These are phyloP conservation scores for Sclerotinia spermophila DNA, from an alignment of 2,329 filamentous ascomycete species.

Conservation along the genomic window DNA sequence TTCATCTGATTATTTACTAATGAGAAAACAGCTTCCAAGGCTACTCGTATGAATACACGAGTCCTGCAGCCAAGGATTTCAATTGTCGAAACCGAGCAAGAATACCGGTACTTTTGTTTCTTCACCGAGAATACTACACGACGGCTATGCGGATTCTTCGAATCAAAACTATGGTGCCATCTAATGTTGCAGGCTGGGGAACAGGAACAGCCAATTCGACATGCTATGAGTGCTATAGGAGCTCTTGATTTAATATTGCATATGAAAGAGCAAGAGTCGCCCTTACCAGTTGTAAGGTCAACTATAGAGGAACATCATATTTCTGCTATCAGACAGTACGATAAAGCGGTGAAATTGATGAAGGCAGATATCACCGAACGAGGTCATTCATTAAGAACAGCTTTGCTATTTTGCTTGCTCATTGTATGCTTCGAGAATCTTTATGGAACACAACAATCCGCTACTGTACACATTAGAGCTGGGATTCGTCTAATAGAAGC, in stretches of 20 bases:
- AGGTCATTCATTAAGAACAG: neutral
- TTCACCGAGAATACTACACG: neutral
- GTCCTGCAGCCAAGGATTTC: neutral
- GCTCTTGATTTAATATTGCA: constrained; percentile 4
- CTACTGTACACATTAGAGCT: neutral
- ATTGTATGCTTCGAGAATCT: constrained; percentile 2
- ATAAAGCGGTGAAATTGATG: neutral
- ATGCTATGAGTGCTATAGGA: constrained; percentile 6
- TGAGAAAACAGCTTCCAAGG: neutral
- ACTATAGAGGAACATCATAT: neutral
- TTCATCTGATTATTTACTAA: neutral
- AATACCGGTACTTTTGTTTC: constrained; percentile 2
- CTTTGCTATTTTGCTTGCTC: constrained; percentile 3
- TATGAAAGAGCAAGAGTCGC: neutral
- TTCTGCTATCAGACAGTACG: neutral
- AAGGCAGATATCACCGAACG: neutral
- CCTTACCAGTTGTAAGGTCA: neutral
- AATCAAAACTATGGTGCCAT: neutral
- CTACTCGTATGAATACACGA: neutral
- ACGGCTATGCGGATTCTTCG: neutral
- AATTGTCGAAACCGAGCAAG: neutral
- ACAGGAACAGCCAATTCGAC: neutral
- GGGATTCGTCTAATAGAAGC: neutral
- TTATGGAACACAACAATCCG: neutral
- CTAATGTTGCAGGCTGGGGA: neutral